phyloP scores from a whole-genome alignment of 2,329 filamentous ascomycete species.

The Sporothrix protearum region DNA sequence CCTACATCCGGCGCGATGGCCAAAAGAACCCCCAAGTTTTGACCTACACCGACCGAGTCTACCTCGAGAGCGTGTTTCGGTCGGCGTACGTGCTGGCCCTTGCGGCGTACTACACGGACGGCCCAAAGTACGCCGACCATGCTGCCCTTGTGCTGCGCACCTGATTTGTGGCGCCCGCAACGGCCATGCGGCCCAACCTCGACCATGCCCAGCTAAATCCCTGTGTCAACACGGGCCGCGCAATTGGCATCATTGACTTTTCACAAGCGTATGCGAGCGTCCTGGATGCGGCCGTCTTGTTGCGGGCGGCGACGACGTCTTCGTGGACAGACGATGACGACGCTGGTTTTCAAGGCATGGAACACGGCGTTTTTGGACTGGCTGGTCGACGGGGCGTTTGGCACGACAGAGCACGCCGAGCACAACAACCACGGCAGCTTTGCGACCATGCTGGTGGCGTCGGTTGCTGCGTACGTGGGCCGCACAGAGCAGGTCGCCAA shows the following conservation, averaged over 20 bases:
- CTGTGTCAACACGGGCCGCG: slow-evolving; percentile 28
- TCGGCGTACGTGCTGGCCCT: slow-evolving; percentile 31
- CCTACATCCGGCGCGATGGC: slow-evolving; percentile 32
- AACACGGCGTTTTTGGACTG: slow-evolving; percentile 31
- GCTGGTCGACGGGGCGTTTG: slow-evolving; percentile 32
- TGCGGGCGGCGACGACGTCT: slow-evolving; percentile 21
- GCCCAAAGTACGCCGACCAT: slow-evolving; percentile 30
- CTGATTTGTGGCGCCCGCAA: slow-evolving; percentile 31
- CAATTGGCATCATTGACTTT: slow-evolving; percentile 32
- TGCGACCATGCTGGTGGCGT: slow-evolving; percentile 31
- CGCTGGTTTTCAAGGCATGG: slow-evolving; percentile 29
- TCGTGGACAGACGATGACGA: slow-evolving; percentile 28
- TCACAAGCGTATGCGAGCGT: slow-evolving; percentile 32
- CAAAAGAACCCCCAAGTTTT: slow-evolving; percentile 32
- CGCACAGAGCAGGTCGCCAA: slow-evolving; percentile 24
- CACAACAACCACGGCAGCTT: slow-evolving; percentile 34
- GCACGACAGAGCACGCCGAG: slow-evolving; percentile 24
- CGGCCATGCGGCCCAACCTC: slow-evolving; percentile 33
- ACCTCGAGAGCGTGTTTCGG: slow-evolving; percentile 31
- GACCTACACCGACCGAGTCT: slow-evolving; percentile 28
- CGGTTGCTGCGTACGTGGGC: slow-evolving; percentile 32
- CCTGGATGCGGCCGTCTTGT: slow-evolving; percentile 31
- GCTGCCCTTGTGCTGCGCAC: slow-evolving; percentile 31
- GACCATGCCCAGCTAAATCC: slow-evolving; percentile 31
- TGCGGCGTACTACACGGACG: slow-evolving; percentile 34